Evolutionary conservation across 2,329 filamentous ascomycete species (phyloP).

Genomic region (Mycogone perniciosa): DNA sequence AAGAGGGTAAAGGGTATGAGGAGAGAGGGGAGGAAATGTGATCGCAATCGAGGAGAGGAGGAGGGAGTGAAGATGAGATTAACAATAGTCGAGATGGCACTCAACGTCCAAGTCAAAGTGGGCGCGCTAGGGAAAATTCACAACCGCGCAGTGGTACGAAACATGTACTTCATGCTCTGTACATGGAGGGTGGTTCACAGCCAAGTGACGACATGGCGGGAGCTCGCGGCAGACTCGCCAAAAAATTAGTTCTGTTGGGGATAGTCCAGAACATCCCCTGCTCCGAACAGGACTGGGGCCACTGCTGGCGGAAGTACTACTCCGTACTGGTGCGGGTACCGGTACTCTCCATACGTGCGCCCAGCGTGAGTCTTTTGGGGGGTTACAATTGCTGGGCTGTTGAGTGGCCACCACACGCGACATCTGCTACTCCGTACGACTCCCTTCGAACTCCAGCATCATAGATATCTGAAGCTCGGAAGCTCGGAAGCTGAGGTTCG

Average conservation of each 20-base stretch:
- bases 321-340: slow-evolving; percentile 6
- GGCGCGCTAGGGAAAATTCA: slow-evolving; percentile 13
- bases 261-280: slow-evolving; percentile 19
- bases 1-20: slow-evolving; percentile 8
- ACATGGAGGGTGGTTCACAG: slow-evolving; percentile 3
- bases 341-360: too few relatives aligned
- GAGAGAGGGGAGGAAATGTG: slow-evolving; percentile 12
- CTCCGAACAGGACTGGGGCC: slow-evolving; percentile 4
- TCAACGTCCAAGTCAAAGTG: slow-evolving; percentile 10
- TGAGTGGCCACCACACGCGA: too few relatives aligned
- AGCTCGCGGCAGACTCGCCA: slow-evolving; percentile 16
- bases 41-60: slow-evolving; percentile 9
- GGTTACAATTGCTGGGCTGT: too few relatives aligned
- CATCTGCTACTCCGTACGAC: too few relatives aligned
- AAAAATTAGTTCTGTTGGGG: slow-evolving; percentile 37
- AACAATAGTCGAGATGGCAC: slow-evolving; percentile 11
- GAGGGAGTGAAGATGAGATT: slow-evolving; percentile 12
- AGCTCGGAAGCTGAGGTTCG: too few relatives aligned
- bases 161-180: background rate
- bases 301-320: background rate
- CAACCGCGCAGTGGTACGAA: slow-evolving; percentile 4
- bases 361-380: too few relatives aligned
- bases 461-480: too few relatives aligned
- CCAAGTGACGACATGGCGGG: slow-evolving; percentile 9
- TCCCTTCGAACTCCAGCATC: too few relatives aligned